These are phyloP conservation scores for Suhomyces ambrosiae DNA, from an alignment of 1,139 yeast species.

Conservation along the genomic window DNA sequence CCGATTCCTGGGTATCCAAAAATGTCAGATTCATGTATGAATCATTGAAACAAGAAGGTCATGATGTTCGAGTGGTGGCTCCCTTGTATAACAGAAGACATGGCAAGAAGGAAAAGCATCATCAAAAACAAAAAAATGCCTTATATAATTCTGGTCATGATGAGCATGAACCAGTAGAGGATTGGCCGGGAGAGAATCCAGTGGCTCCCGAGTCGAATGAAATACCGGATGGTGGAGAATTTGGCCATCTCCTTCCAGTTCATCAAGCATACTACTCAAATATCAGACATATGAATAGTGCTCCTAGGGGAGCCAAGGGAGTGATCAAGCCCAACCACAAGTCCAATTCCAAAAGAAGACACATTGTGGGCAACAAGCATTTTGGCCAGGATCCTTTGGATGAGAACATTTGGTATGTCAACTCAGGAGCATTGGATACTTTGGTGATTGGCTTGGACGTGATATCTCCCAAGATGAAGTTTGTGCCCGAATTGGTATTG, in stretches of 20 bases:
- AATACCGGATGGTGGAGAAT: conserved; percentile 36
- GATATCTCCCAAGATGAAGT: conserved; percentile 36
- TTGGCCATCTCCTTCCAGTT: conserved; percentile 35
- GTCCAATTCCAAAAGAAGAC: conserved; percentile 1
- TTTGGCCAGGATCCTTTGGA: conserved; percentile 41
- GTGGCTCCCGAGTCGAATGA: conserved; percentile 5
- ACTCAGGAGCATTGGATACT: conserved; percentile 34
- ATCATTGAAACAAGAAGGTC: conserved; percentile 29
- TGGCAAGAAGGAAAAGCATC: background rate
- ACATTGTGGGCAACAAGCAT: conserved; percentile 14
- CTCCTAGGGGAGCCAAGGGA: conserved; percentile 24
- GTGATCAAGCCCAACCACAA: conserved; percentile 17
- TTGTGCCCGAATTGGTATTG: conserved; percentile 40
- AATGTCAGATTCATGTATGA: conserved; percentile 33
- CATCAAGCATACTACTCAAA: conserved; percentile 35
- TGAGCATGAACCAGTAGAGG: background rate
- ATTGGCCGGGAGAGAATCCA: conserved; percentile 4
- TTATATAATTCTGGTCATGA: too few species aligned
- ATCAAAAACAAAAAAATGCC: too few species aligned
- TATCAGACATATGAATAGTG: conserved; percentile 19
- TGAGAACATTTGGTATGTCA: conserved; percentile 42
- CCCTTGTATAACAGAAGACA: conserved; percentile 29
- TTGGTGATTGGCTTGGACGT: conserved; percentile 36
- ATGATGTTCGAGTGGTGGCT: conserved; percentile 35
- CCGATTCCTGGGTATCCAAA: conserved; percentile 46